Evolutionary conservation across 1,139 yeast species (phyloP).

Genomic region (Saccharomyces pastorianus): DNA sequence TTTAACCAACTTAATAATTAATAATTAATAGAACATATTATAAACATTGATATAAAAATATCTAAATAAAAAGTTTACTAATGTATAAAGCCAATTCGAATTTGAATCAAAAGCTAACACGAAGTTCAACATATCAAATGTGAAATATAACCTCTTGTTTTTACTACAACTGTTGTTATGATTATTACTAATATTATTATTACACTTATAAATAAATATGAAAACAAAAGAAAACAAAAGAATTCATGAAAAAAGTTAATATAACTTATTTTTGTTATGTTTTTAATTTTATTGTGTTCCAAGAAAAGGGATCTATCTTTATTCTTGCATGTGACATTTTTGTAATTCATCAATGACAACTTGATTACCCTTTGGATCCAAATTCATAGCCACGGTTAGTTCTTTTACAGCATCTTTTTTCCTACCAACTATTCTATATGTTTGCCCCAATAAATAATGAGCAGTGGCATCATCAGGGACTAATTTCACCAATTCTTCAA

Average conservation of each 20-base stretch:
- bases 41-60: neutral
- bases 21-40: neutral
- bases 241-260: neutral
- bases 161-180: neutral
- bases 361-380: slow-evolving; percentile 91
- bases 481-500: slow-evolving; percentile 59
- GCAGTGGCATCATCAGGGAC: slow-evolving; percentile 96
- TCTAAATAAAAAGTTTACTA: neutral
- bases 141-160: too few species aligned
- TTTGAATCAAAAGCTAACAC: too few species aligned
- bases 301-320: neutral
- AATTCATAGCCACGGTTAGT: slow-evolving; percentile 79
- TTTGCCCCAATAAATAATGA: slow-evolving; percentile 79
- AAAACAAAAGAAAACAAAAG: neutral
- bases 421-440: slow-evolving; percentile 69
- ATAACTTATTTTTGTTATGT: neutral
- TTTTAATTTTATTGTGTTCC: neutral
- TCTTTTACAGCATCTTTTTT: slow-evolving; percentile 75
- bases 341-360: slow-evolving; percentile 81
- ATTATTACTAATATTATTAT: neutral
- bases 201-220: neutral
- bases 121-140: too few species aligned
- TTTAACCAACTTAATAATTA: neutral
- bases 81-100: neutral
- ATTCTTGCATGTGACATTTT: slow-evolving; percentile 30